These are phyloP conservation scores for Malus hybrid DNA, from an alignment of 331 rosid species.

Conservation along the genomic window DNA sequence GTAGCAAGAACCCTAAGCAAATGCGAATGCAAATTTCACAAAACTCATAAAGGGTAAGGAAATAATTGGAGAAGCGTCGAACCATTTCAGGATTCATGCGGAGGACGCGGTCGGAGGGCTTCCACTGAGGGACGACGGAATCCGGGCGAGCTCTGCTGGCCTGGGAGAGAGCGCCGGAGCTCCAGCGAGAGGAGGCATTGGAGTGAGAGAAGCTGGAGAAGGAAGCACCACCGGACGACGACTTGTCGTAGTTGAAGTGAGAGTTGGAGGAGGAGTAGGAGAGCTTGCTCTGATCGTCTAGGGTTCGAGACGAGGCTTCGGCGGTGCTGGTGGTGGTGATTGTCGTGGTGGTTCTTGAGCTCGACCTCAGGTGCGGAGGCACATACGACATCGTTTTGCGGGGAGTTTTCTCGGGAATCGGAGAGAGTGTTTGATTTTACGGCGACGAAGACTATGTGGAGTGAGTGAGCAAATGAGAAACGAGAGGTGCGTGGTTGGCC, in stretches of 20 bases:
- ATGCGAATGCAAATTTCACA: neutral
- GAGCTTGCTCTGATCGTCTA: conserved; percentile 38
- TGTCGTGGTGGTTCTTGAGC: conserved; percentile 36
- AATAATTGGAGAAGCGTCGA: neutral
- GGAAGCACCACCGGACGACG: conserved; percentile 7
- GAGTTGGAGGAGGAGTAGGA: conserved; percentile 24
- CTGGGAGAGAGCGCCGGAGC: conserved; percentile 26
- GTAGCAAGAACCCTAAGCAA: conserved; percentile 28
- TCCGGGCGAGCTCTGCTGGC: conserved; percentile 31
- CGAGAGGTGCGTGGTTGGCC: neutral
- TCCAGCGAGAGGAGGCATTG: conserved; percentile 48
- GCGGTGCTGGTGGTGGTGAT: conserved; percentile 19
- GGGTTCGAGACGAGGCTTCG: conserved; percentile 32
- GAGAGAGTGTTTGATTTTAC: neutral
- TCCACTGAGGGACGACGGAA: conserved; percentile 52
- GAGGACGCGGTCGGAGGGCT: conserved; percentile 78
- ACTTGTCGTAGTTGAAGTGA: conserved; percentile 9
- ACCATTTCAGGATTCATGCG: conserved; percentile 72
- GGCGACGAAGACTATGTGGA: neutral
- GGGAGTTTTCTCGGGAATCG: neutral
- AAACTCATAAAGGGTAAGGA: neutral
- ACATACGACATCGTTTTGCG: conserved; percentile 74
- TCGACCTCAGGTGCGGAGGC: conserved; percentile 70
- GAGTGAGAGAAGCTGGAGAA: conserved; percentile 14
- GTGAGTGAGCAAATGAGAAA: neutral